These are phyloP conservation scores for Exsudoporus frostii DNA, from an alignment of 768 basidiomycete species.

Conservation along the genomic window DNA sequence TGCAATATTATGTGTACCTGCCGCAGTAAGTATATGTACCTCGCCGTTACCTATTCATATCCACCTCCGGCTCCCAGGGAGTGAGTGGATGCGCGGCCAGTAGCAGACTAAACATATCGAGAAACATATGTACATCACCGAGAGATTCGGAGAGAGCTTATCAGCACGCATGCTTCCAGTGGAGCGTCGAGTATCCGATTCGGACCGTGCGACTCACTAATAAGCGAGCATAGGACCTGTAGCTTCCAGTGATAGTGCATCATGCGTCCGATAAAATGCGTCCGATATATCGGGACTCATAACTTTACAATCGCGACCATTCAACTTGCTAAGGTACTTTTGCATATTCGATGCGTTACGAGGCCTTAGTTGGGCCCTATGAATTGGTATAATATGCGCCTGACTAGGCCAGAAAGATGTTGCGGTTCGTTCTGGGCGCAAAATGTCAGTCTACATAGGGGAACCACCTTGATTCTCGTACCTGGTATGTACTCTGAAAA, in stretches of 20 bases:
- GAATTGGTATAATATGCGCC: constrained; percentile 82
- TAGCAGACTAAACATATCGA: no score
- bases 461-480: constrained; percentile 13
- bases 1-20: background rate
- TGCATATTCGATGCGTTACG: background rate
- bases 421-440: constrained; percentile 60
- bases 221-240: background rate
- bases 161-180: background rate
- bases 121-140: no score
- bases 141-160: background rate
- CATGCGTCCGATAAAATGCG: background rate
- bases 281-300: background rate
- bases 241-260: background rate
- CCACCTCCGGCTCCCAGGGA: background rate
- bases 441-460: constrained; percentile 1
- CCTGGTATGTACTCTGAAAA: constrained; percentile 74
- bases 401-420: constrained; percentile 76
- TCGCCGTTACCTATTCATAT: background rate
- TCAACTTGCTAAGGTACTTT: background rate
- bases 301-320: background rate
- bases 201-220: background rate
- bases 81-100: no score
- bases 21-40: no score
- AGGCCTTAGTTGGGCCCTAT: constrained; percentile 71
- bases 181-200: background rate